phyloP scores from a whole-genome alignment of 148 eudicot genomes.

The Fallopia convolvulus region DNA sequence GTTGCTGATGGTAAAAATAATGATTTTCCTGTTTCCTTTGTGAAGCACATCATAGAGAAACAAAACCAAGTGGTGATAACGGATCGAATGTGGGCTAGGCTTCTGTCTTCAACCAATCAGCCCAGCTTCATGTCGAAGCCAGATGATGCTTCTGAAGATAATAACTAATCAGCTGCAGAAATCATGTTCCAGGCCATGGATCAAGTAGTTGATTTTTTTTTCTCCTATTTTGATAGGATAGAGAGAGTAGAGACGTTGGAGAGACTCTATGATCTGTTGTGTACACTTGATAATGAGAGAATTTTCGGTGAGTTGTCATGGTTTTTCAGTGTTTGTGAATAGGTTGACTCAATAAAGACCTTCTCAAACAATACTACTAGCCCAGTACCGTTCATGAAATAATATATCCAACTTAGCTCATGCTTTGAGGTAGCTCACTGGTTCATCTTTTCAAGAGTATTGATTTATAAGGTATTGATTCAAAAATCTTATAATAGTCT shows the following conservation, averaged over 20 bases:
- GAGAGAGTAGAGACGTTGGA: background rate
- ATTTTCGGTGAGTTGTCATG: background rate
- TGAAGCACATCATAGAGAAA: conserved; percentile 61
- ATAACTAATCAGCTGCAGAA: background rate
- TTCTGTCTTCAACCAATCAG: conserved; percentile 53
- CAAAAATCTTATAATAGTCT: no score
- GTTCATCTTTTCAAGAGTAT: no score
- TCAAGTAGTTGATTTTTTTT: background rate
- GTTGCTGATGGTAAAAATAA: background rate
- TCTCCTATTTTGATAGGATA: background rate
- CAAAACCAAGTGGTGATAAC: conserved; percentile 64
- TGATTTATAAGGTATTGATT: no score
- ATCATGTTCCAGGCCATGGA: background rate
- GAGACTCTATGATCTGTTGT: background rate
- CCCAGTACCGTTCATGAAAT: background rate
- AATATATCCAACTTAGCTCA: background rate
- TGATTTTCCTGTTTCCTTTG: background rate
- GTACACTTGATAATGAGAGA: background rate
- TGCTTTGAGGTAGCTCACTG: no score
- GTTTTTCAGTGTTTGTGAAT: background rate
- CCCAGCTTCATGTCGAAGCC: conserved; percentile 29
- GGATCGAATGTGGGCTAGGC: conserved; percentile 58
- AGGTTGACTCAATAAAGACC: background rate
- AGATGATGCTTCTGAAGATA: background rate
- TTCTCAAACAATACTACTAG: background rate